Conservation (phyloP, 1,139 yeast species). For the Magnusiomyces sp. region DNA sequence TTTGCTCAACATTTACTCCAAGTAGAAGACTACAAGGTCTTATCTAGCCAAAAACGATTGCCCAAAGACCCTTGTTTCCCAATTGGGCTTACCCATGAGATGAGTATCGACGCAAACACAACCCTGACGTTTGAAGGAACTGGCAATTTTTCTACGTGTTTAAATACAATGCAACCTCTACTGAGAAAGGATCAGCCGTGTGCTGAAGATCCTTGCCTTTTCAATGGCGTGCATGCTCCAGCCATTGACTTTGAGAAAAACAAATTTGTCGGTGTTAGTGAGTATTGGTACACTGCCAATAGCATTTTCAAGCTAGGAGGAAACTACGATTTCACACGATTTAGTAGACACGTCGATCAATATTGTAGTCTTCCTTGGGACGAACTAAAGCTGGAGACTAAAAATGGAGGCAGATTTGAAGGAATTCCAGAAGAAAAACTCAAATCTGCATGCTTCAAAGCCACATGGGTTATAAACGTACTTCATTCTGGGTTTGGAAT, state of each 20-base stretch:
- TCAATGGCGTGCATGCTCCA: conserved; percentile 42
- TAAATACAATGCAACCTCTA: conserved; percentile 52
- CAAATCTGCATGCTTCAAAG: conserved; percentile 53
- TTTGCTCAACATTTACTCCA: conserved; percentile 35
- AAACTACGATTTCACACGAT: conserved; percentile 34
- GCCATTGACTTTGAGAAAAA: conserved; percentile 58
- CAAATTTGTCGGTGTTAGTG: conserved; percentile 69
- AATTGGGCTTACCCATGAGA: conserved; percentile 23
- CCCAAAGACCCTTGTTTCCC: conserved; percentile 61
- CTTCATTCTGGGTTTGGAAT: conserved; percentile 71
- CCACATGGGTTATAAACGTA: conserved; percentile 66
- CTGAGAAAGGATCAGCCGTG: conserved; percentile 38
- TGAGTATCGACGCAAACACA: conserved; percentile 21
- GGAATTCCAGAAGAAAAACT: conserved; percentile 38
- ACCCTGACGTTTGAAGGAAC: conserved; percentile 44
- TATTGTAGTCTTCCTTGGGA: conserved; percentile 42
- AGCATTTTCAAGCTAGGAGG: conserved; percentile 38
- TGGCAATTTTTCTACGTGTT: conserved; percentile 53
- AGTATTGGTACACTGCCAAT: conserved; percentile 69
- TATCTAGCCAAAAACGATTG: too few species aligned
- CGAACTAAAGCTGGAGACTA: conserved; percentile 31
- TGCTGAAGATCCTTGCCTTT: conserved; percentile 36
- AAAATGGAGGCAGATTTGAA: conserved; percentile 22
- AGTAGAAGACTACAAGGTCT: conserved; percentile 7
- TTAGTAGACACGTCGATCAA: conserved; percentile 39